Percentiles rank a stretch among this genome's conserved stretches.
phyloP scores from a whole-genome alignment of 495 filamentous ascomycete species.

The Rhizodiscina lignyota region DNA sequence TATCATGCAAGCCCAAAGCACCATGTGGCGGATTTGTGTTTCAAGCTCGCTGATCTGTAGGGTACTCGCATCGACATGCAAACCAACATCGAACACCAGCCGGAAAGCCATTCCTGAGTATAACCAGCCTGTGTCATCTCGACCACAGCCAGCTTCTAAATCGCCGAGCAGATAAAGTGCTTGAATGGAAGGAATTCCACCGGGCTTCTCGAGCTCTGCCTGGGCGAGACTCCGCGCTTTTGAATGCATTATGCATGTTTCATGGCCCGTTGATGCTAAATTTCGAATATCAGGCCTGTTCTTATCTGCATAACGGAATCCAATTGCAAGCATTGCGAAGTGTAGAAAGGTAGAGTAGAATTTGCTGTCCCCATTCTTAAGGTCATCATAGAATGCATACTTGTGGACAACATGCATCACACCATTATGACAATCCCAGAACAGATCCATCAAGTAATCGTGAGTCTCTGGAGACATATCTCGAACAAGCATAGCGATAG shows the following conservation, averaged over 20 bases:
- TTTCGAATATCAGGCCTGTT: constrained; percentile 5
- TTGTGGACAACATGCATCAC: no score
- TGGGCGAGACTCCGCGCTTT: constrained; percentile 7
- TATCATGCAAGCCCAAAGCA: constrained; percentile 8
- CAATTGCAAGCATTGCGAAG: no score
- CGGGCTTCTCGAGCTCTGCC: constrained; percentile 5
- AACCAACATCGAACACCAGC: constrained; percentile 6
- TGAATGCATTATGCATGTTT: constrained; percentile 4
- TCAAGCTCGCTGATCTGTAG: constrained; percentile 5
- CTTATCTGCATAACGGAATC: constrained; percentile 6
- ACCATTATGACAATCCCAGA: no score
- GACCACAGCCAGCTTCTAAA: constrained; percentile 4
- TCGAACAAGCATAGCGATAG: no score
- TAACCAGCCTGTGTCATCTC: constrained; percentile 9
- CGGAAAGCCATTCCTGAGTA: constrained; percentile 7
- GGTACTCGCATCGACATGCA: constrained; percentile 6
- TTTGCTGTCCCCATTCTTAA: no score
- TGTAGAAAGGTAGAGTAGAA: no score
- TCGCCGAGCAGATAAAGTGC: constrained; percentile 6
- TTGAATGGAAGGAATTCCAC: constrained; percentile 5
- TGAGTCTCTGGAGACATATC: no score
- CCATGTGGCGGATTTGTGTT: constrained; percentile 7
- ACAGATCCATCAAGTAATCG: no score
- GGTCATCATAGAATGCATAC: no score
- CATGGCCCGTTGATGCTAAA: constrained; percentile 1